These are phyloP conservation scores for Galerina sulciceps DNA, from an alignment of 768 basidiomycete genomes.

Conservation along the genomic window DNA sequence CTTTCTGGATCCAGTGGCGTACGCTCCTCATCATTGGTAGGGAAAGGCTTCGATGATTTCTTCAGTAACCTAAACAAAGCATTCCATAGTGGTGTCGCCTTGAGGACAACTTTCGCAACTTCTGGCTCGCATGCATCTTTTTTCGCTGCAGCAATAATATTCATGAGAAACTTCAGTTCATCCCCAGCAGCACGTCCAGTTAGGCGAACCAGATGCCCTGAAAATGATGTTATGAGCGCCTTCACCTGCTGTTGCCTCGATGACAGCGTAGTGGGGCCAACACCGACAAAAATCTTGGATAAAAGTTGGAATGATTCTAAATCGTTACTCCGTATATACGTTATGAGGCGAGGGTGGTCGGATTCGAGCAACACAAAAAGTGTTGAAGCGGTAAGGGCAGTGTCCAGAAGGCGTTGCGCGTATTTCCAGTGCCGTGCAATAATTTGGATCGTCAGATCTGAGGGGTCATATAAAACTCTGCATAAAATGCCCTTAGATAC, in stretches of 20 bases:
- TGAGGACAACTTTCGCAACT: not conserved
- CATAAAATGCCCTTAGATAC: not conserved
- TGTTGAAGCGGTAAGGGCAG: too few relatives aligned
- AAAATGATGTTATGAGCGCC: not conserved
- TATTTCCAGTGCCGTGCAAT: not conserved
- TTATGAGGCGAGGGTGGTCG: not conserved
- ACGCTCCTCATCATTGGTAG: not conserved
- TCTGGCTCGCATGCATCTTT: not conserved
- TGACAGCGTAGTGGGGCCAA: not conserved
- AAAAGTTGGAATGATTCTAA: not conserved
- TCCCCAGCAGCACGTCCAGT: too few relatives aligned
- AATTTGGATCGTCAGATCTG: not conserved
- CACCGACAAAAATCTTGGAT: constrained; percentile 1
- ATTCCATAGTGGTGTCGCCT: not conserved
- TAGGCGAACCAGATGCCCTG: not conserved
- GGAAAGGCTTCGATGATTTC: not conserved
- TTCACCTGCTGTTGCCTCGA: constrained; percentile 3
- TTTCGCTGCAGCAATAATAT: not conserved
- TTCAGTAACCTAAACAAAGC: not conserved
- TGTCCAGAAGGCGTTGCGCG: not conserved
- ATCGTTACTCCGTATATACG: not conserved
- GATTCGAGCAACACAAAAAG: too few relatives aligned
- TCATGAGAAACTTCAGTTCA: not conserved
- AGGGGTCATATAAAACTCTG: not conserved
- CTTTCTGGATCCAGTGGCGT: not conserved